Base-by-base conservation (phyloP, 495 filamentous ascomycete species). In the Gamarada debralockiae region DNA sequence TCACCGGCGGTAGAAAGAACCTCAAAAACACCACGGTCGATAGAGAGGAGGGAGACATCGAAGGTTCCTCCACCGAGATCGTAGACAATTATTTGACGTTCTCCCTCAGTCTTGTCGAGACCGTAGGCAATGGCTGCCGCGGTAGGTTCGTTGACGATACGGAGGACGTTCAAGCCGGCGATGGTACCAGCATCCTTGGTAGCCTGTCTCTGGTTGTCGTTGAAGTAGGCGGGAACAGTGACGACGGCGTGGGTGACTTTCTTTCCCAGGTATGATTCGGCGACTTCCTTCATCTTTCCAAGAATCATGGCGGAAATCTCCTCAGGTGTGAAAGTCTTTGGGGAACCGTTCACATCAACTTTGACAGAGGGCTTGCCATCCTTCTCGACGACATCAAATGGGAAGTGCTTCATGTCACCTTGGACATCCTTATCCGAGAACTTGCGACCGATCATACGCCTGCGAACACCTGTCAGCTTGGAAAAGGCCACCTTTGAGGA, bases 41-140 rank as follows among this genome's bases (percentile, higher is more conserved):
- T 95, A 34, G 92, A 95, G 36, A 99, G 81, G 60, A 99, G 89
- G 48, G 92, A 97, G 44, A 99, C 93, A 93, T 99, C 93, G 72
- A 99, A 99, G 64, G 93, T 97, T 84, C 93, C 93, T 86, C 93
- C 93, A 85, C 93, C 93, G 59, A 98, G 89, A 84, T 98, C 93
- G 73, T 95, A 95, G 62, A 95, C 90, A 62, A 95, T 90, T 66
- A 95, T 90, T 77, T 93, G 89, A 66, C 89, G 85, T 70, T 95
- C 90, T 44, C 82, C 87, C 59, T 81, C 83, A 41, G 80, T 83
- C 82, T 92, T 90, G 72, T 95, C 89, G 62, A 95, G 77, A 70
- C 90, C 87, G 68, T 90, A 90, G 57, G 88, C 88, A 65, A 92
- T 88, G 69, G 87, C 89, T 63, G 89, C 89, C 64, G 89, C 89